Base-by-base conservation (phyloP, 352 stramenopile species). In the Phytopythium helicoides region DNA sequence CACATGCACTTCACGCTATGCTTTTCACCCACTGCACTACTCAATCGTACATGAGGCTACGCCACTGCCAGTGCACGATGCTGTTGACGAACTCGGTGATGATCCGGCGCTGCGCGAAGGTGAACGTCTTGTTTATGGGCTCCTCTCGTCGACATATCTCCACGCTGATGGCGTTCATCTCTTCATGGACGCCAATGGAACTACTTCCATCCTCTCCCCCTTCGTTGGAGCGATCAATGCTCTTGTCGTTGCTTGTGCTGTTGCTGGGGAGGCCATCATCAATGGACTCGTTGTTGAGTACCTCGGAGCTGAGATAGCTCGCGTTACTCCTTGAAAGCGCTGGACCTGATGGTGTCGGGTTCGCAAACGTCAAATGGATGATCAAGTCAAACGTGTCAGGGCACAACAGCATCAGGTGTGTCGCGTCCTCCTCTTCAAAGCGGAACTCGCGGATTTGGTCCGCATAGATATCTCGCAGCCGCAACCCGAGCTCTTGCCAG, bases 41-140 rank as follows among this genome's bases (percentile, higher is more conserved):
- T 92, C 64, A 94, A 67, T 94, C 83, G 64, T 94, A 94, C 19
- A 94, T 75, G 46, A 94, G 70, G 61, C 73, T 87, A 14, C 79
- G 75, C 86, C 86, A 95, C 45, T 93, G 86, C 86, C 86, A 95
- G 64, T 94, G 85, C 40, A 94, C 80, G 44, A 94, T 86, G 55
- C 68, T 85, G 61, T 95, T 95, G 33, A 95, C 80, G 58, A 95
- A 93, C 46, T 94, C 81, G 3, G 76, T 73, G 57, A 95, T 89
- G 26, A 84, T 84, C 18, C 84, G 82, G 8, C 86, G 81, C 62
- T 95, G 86, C 3, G 83, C 75, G 18, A 86, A 77, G 16, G 83
- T 91, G 57, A 95, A 91, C 62, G 73, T 74, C 42, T 85, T 79
- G 58, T 88, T 91, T 25, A 60, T 60, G 2, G 86, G 78, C 54